These are phyloP conservation scores for Claviceps quebecensis DNA, from an alignment of 2,329 filamentous ascomycete species.

Conservation along the genomic window DNA sequence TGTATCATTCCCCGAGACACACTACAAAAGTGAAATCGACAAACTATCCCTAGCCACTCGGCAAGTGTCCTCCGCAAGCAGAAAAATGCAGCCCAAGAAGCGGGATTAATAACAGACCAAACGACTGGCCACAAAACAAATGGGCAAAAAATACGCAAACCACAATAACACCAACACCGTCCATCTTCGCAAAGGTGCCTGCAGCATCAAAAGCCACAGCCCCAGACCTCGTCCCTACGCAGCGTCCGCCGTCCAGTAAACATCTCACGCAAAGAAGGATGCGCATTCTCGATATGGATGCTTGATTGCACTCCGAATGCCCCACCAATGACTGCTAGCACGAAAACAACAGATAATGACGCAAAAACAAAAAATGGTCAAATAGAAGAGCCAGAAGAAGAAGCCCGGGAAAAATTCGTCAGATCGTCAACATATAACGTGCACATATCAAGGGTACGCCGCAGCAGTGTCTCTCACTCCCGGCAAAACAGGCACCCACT, in stretches of 20 bases:
- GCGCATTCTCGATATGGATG: background rate
- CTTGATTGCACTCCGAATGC: background rate
- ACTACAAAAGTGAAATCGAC: background rate
- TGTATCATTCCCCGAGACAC: background rate
- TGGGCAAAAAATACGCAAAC: too few species aligned
- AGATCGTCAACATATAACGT: background rate
- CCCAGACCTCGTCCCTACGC: too few species aligned
- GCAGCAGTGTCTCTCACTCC: slow-evolving; percentile 11
- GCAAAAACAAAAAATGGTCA: background rate
- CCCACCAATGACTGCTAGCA: background rate
- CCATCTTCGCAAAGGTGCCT: too few species aligned
- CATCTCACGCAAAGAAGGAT: too few species aligned
- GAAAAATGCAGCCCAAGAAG: background rate
- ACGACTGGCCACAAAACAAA: too few species aligned
- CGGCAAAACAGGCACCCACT: slow-evolving; percentile 27
- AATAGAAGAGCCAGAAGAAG: background rate
- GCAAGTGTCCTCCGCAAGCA: background rate
- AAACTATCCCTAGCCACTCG: background rate
- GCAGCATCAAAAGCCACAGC: too few species aligned
- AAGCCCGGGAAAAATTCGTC: slow-evolving; percentile 1
- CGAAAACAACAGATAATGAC: background rate
- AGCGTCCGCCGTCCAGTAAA: too few species aligned
- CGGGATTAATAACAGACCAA: background rate
- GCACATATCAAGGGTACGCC: slow-evolving; percentile 18
- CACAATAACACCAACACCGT: background rate